Conservation (phyloP, 2,329 filamentous ascomycete species). For the Plenodomus biglobosus region DNA sequence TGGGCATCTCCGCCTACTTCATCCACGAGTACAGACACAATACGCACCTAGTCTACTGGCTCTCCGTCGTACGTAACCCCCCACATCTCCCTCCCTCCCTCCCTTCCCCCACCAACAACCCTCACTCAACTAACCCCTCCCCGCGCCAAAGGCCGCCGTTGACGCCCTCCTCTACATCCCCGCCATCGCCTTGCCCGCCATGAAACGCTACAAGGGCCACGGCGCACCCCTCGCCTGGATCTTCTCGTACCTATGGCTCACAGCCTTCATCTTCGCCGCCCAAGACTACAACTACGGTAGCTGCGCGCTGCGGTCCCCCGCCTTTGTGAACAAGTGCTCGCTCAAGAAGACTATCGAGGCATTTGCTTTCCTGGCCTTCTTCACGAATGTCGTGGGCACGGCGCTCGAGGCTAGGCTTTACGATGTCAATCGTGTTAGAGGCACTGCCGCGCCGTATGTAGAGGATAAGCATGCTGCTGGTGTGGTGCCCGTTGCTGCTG, state of each 20-base stretch:
- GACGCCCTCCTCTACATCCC: slow-evolving; percentile 17
- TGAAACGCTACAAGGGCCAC: slow-evolving; percentile 26
- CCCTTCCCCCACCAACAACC: neutral
- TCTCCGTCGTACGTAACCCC: slow-evolving; percentile 10
- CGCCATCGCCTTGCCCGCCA: slow-evolving; percentile 10
- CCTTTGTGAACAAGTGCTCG: slow-evolving; percentile 11
- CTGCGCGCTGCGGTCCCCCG: slow-evolving; percentile 12
- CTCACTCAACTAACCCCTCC: neutral
- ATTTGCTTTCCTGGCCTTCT: slow-evolving; percentile 30
- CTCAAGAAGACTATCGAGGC: slow-evolving; percentile 25
- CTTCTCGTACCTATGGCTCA: slow-evolving; percentile 30
- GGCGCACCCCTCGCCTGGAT: slow-evolving; percentile 19
- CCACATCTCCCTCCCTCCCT: neutral
- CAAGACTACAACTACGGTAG: slow-evolving; percentile 23
- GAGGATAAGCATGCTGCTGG: neutral
- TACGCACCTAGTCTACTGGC: slow-evolving; percentile 24
- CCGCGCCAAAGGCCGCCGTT: slow-evolving; percentile 19
- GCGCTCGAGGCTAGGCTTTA: slow-evolving; percentile 21
- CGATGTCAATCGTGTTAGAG: slow-evolving; percentile 13
- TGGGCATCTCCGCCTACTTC: slow-evolving; percentile 23
- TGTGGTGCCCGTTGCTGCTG: neutral
- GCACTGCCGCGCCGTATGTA: neutral
- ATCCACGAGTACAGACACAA: slow-evolving; percentile 13
- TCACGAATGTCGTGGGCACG: slow-evolving; percentile 21
- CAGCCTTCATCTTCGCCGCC: slow-evolving; percentile 25